phyloP scores from a whole-genome alignment of 805 yeast genomes.

The Candida insectalens region DNA sequence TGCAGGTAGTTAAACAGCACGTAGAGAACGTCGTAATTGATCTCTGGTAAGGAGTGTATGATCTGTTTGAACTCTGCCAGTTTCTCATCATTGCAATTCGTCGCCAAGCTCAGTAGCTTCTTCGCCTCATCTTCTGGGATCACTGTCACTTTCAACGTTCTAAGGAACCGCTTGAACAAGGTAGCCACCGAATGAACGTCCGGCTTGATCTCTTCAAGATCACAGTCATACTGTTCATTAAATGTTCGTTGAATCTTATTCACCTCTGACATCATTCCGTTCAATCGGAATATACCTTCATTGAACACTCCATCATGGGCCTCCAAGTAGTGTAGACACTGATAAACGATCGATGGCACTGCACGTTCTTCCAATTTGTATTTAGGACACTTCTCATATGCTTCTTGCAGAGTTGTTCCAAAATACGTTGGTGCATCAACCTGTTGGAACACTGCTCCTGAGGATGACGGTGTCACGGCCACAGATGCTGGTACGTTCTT shows the following conservation, averaged over 20 bases:
- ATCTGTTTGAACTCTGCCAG: constrained; percentile 16
- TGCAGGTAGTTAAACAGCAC: constrained; percentile 60
- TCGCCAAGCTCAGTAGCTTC: constrained; percentile 26
- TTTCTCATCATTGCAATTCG: constrained; percentile 13
- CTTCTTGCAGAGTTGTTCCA: constrained; percentile 52
- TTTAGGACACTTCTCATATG: constrained; percentile 40
- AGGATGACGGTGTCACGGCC: neutral
- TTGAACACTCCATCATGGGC: constrained; percentile 66
- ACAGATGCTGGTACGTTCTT: neutral
- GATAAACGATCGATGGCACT: constrained; percentile 67
- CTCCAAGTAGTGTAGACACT: constrained; percentile 64
- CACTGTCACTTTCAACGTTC: constrained; percentile 69
- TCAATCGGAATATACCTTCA: constrained; percentile 85
- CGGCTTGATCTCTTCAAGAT: constrained; percentile 34
- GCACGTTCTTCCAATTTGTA: constrained; percentile 30
- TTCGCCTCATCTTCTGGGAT: constrained; percentile 37
- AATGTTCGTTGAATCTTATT: constrained; percentile 59
- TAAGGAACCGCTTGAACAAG: constrained; percentile 66
- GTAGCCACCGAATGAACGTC: constrained; percentile 89
- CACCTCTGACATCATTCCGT: constrained; percentile 78
- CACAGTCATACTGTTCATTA: constrained; percentile 60
- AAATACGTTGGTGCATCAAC: constrained; percentile 33
- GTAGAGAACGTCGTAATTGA: constrained; percentile 50
- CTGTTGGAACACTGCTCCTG: constrained; percentile 14
- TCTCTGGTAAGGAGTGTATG: constrained; percentile 38